Evolutionary conservation across 139 green algal species (phyloP), one percentile per base, ranked within the genome.

Genomic region (Yamagishiella unicocca): DNA sequence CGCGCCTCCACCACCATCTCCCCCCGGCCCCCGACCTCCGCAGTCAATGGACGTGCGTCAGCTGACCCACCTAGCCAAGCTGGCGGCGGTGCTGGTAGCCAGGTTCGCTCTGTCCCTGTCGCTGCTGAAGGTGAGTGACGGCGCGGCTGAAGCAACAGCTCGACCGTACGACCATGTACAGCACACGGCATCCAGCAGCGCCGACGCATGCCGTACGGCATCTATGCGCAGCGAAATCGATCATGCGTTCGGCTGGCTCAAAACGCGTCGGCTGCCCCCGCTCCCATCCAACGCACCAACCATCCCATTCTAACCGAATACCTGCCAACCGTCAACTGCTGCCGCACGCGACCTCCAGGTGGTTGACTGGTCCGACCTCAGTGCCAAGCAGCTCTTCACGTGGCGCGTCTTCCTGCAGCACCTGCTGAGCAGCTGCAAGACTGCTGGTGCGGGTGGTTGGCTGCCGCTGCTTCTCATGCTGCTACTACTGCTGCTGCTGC

Each of bases 331-430:
- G 62, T 12, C 19, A 33, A 45, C 70, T 24, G 17, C 22, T 55
- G 71, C n/a, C n/a, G n/a, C n/a, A n/a, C n/a, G n/a, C n/a, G n/a
- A n/a, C n/a, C n/a, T n/a, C n/a, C 92, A 95, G 93, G 92, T 89
- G 43, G 90, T 94, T 61, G 90, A 93, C 55, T 93, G 94, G 74
- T 55, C 43, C 1, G 72, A 53, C 4, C 83, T 92, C 73, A 64
- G 73, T 2, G 71, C 89, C 0, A 78, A 80, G 25, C 77, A 93
- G 46, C 40, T 89, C 0, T 84, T 97, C 3, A 86, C 94, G 43
- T 97, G 94, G 94, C 90, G 94, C 35, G 55, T 94, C 67, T 91
- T 91, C 64, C 90, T 97, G 74, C 80, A 94, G 86, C 89, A 94
- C 50, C 71, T 94, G 38, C 92, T 97, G 66, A 45, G 7, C 19